These are phyloP conservation scores for Coemansia sp. DNA, from an alignment of 371 early-diverging fungal genomes.

Conservation along the genomic window DNA sequence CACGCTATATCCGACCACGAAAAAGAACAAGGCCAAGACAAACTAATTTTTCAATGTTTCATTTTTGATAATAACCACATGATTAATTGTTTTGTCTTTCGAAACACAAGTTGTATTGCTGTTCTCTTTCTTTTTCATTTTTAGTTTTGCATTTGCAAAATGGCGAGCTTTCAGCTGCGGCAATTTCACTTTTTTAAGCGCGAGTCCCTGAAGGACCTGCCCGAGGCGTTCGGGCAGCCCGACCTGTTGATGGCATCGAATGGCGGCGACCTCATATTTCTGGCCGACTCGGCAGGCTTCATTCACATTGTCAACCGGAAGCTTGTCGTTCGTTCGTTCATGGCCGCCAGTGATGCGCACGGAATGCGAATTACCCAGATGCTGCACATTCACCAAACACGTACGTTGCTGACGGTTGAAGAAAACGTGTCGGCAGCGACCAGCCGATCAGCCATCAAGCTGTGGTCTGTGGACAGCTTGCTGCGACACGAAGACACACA, in stretches of 20 bases:
- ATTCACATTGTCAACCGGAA: slow-evolving; percentile 68
- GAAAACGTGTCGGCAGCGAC: slow-evolving; percentile 58
- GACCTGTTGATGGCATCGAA: slow-evolving; percentile 40
- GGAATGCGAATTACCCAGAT: slow-evolving; percentile 76
- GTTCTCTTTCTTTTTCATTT: background rate
- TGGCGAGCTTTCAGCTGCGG: slow-evolving; percentile 58
- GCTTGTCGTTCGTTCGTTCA: slow-evolving; percentile 68
- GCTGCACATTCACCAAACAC: slow-evolving; percentile 68
- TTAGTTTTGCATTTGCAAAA: slow-evolving; percentile 5
- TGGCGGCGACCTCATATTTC: slow-evolving; percentile 49
- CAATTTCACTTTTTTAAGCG: slow-evolving; percentile 83
- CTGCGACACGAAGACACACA: slow-evolving; percentile 57
- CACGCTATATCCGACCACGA: slow-evolving; percentile 10
- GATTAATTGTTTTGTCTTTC: too few relatives aligned
- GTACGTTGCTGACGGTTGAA: slow-evolving; percentile 52
- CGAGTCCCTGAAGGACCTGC: slow-evolving; percentile 63
- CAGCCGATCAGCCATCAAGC: slow-evolving; percentile 62
- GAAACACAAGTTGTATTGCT: background rate
- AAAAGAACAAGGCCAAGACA: slow-evolving; percentile 1
- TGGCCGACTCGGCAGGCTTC: slow-evolving; percentile 55
- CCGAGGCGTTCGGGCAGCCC: slow-evolving; percentile 60
- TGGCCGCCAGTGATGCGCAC: slow-evolving; percentile 59
- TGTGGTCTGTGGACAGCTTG: slow-evolving; percentile 71
- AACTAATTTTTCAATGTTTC: background rate
- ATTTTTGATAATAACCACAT: too few relatives aligned